Evolutionary conservation across 768 basidiomycete species (phyloP), one percentile per base, ranked within the genome.

Genomic region (Leccinum olivaceopallidum): DNA sequence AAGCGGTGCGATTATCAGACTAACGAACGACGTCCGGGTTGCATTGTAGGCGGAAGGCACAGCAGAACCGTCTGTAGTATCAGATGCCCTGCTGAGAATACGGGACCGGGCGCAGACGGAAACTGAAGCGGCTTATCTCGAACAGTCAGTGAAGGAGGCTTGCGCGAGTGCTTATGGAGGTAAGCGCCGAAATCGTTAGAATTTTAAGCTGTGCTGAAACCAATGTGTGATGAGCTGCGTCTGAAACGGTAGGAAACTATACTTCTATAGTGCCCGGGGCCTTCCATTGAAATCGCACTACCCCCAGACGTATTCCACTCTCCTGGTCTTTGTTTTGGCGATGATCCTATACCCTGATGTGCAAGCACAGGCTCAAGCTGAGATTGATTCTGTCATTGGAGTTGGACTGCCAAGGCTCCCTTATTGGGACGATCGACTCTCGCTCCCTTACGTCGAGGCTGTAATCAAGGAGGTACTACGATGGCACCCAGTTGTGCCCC

Each of bases 301-400:
- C 56, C 59, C 50, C 28, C 10, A 56, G 73, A 71, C 65, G 10
- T 59, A 12, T 6, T 73, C 67, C 32, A 62, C 61, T n/a, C 42
- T 68, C 22, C 51, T 58, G 55, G 57, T 57, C 20, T 71, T 73
- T 54, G 22, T 70, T 28, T 61, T 70, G 55, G 70, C 48, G 24
- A 68, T 72, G 70, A 47, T 72, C 44, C 42, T 72, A 42, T 62
- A 70, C 57, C 68, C 70, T 44, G 64, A 70, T 0, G 71, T 63
- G 24, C 72, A 69, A 53, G 56, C 62, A 50, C 57, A 28, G 32
- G 68, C 61, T 13, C 66, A 63, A 6, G 62, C 61, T 47, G 65
- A 71, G 18, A 66, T 71, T 13, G 68, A 65, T 51, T 50, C 60
- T n/a, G 52, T 67, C 34, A 56, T 65, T 9, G 65, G 72, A 12